These are phyloP conservation scores for Pestalotiopsis fici DNA, from an alignment of 2,329 filamentous ascomycete species.

Conservation along the genomic window DNA sequence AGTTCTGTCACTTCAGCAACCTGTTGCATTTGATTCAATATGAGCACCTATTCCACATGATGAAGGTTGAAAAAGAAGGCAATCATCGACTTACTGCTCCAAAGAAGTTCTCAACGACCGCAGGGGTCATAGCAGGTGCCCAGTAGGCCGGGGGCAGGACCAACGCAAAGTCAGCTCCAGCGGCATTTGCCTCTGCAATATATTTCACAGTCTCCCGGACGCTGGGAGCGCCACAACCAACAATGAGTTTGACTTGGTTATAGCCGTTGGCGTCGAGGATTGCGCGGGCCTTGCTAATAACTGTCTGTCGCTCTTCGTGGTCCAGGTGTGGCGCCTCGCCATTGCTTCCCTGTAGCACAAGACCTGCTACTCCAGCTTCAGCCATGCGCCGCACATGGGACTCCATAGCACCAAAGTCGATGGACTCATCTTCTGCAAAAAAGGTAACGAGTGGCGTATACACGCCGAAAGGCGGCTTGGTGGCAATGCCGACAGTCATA, in stretches of 20 bases:
- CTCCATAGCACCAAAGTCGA: conserved; percentile 46
- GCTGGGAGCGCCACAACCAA: conserved; percentile 64
- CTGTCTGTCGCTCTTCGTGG: conserved; percentile 60
- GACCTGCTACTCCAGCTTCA: conserved; percentile 23
- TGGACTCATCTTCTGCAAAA: conserved; percentile 49
- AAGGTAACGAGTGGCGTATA: conserved; percentile 58
- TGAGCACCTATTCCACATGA: too few relatives aligned
- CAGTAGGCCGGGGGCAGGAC: conserved; percentile 64
- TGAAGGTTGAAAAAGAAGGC: too few relatives aligned
- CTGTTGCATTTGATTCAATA: too few relatives aligned
- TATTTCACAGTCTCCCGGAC: conserved; percentile 62
- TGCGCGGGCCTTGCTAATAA: conserved; percentile 62
- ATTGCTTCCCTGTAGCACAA: conserved; percentile 73
- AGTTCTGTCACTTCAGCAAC: conserved; percentile 59
- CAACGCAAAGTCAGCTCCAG: conserved; percentile 62
- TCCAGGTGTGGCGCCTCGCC: conserved; percentile 73
- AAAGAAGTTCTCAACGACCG: too few relatives aligned
- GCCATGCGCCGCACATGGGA: conserved; percentile 39
- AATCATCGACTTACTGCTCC: too few relatives aligned
- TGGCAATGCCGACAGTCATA: too few relatives aligned
- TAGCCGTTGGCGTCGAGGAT: conserved; percentile 57
- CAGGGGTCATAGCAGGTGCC: conserved; percentile 55
- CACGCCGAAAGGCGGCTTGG: conserved; percentile 33
- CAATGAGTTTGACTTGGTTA: conserved; percentile 60
- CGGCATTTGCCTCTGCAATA: conserved; percentile 56